Conservation (phyloP, 2,329 filamentous ascomycete species). For the Lecanicillium sp. region DNA sequence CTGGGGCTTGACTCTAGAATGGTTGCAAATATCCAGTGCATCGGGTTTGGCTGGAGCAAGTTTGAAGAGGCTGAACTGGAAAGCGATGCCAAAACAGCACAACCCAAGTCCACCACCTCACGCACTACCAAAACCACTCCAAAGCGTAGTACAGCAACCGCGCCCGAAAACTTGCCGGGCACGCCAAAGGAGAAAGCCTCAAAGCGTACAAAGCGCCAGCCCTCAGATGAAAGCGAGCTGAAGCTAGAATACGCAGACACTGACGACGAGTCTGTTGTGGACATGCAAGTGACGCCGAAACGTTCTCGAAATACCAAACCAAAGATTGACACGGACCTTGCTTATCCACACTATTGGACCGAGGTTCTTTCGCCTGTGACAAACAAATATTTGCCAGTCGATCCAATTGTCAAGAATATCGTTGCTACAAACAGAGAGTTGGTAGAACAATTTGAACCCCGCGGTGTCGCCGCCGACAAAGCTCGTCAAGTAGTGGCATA, state of each 20-base stretch:
- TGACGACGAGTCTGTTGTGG: slow-evolving; percentile 51
- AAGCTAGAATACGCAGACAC: slow-evolving; percentile 34
- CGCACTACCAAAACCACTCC: slow-evolving; percentile 14
- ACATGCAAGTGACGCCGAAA: slow-evolving; percentile 36
- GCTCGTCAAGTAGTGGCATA: slow-evolving; percentile 88
- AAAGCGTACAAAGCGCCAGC: slow-evolving; percentile 8
- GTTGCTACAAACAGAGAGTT: slow-evolving; percentile 67
- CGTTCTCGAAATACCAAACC: slow-evolving; percentile 29
- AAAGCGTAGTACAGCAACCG: slow-evolving; percentile 13
- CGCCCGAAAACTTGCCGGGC: neutral
- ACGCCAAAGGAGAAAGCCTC: slow-evolving; percentile 1
- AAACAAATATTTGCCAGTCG: slow-evolving; percentile 70
- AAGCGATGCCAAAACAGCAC: neutral
- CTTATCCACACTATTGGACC: slow-evolving; percentile 87
- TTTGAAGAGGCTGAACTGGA: slow-evolving; percentile 62
- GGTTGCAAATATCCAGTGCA: slow-evolving; percentile 74
- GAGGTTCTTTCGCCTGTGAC: slow-evolving; percentile 80
- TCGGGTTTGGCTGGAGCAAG: slow-evolving; percentile 88
- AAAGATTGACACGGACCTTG: slow-evolving; percentile 66
- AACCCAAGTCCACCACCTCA: neutral
- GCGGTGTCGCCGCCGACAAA: slow-evolving; percentile 74
- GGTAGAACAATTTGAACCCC: slow-evolving; percentile 69
- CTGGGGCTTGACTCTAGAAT: slow-evolving; percentile 76
- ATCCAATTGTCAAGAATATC: slow-evolving; percentile 60
- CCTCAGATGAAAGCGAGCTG: slow-evolving; percentile 38